Conservation (phyloP, 139 green algal species). For the Volvox reticuliferus region DNA sequence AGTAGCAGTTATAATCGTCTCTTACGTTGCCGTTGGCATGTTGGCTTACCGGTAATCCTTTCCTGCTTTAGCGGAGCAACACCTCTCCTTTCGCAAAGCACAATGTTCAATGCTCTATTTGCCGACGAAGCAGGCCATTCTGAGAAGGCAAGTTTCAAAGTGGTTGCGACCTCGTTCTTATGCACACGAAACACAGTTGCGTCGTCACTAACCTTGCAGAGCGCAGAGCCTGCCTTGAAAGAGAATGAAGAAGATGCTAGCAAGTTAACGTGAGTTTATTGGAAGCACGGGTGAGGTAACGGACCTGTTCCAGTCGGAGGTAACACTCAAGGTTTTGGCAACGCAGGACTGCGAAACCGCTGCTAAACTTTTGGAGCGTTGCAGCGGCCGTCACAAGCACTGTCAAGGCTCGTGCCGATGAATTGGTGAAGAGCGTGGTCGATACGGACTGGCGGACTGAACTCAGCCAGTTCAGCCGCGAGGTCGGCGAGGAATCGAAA, state of each 20-base stretch:
- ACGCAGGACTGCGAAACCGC: background rate
- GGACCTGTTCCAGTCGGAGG: background rate
- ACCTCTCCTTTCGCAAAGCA: background rate
- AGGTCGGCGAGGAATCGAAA: constrained; percentile 74
- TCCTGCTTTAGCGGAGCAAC: background rate
- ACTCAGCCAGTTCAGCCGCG: constrained; percentile 75
- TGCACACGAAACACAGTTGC: background rate
- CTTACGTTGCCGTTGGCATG: background rate
- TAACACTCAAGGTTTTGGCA: background rate
- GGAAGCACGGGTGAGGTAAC: background rate
- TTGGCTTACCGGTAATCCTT: background rate
- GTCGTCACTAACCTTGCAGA: background rate
- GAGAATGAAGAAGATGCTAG: background rate
- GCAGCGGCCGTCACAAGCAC: constrained; percentile 69
- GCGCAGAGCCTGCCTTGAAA: background rate
- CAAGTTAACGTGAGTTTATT: constrained; percentile 14
- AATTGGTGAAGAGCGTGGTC: constrained; percentile 75
- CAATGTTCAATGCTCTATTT: constrained; percentile 34
- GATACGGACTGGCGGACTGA: constrained; percentile 84
- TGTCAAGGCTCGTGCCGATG: constrained; percentile 72
- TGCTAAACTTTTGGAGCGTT: constrained; percentile 73
- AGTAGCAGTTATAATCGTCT: no score
- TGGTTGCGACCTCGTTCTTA: background rate
- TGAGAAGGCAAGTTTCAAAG: constrained; percentile 1
- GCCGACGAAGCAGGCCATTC: background rate